Base-by-base conservation (phyloP, 202 grass and related monocot species). In the Setaria italica region DNA sequence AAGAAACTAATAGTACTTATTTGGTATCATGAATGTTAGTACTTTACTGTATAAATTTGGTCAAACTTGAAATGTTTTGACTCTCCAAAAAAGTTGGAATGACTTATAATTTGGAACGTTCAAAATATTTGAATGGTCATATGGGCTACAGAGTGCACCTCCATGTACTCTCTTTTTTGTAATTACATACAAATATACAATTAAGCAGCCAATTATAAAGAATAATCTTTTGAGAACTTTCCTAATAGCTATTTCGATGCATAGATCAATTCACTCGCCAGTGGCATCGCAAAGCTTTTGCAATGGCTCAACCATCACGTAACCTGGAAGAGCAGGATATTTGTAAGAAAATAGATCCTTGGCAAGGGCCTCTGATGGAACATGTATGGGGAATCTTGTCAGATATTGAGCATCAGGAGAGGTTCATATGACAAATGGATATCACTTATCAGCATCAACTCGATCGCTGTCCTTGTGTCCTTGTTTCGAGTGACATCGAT, bases 351-450 rank as follows among this genome's bases (percentile, higher is more conserved):
- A 77, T 13, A 48, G 2, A 50, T 49, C 45, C 32, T 79, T 66
- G 33, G 60, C 5, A 8, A n/a, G 29, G 21, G 63, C 35, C 25
- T 14, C 17, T 30, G 30, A 43, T 80, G 45, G 76, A 66, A 6
- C 4, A 48, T 63, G 57, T 19, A 37, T 42, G 59, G 47, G 9
- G 59, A 76, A 76, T 73, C 33, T 55, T 64, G 47, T 54, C 46
- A 66, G 16, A 79, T 34, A 72, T 56, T 57, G 39, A 35, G 21
- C 68, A 80, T 46, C 45, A 80, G 17, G 50, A 62, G 70, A 66
- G 63, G 57, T 21, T 84, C 41, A 35, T 19, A 64, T 62, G 58
- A 30, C 58, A n/a, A 14, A 34, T 78, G 65, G 64, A 19, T 63
- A 41, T 80, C 19, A 3, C 39, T 41, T 41, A 41, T 41, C 39